Evolutionary conservation across 345 rosid genomes (phyloP), one percentile per base, ranked within the genome.

Genomic region (Salix exigua): DNA sequence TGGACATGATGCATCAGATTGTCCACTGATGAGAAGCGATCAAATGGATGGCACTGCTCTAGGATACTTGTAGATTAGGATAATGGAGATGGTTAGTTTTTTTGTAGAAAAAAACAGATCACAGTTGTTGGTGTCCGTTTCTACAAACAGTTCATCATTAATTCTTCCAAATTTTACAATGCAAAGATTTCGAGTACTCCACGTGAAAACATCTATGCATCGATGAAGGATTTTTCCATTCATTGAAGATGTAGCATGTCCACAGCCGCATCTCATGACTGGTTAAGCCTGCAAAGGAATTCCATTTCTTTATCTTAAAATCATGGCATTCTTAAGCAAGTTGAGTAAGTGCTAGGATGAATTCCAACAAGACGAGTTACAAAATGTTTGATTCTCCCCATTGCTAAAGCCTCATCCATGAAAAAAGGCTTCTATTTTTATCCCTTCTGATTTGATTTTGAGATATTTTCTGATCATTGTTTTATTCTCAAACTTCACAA

Each of bases 1-100:
- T 75, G 89, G 83, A 55, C 88, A 87, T 60, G 90, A 89, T 35
- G 80, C 84, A 6, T 38, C 87, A 18, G 88, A 87, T 37, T 88
- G 88, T 80, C 85, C 87, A 60, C 18, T 82, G 48, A 75, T 85
- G 74, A 76, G 75, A 74, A 81, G 85, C 71, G 84, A 86, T 50
- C 76, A 79, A 77, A 42, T 79, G 83, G 74, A 75, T 70, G 77
- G 70, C 51, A 73, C 75, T 53, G 75, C 68, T 28, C 80, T 77
- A 33, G 83, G 83, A 63, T 85, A 83, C 75, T 13, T 84, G 38
- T 84, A 69, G n/a, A 30, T 37, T 16, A 30, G 23, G 66, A 55
- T 69, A 51, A 10, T 48, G 62, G n/a, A 10, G 28, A 30, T 37
- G 17, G 33, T 76, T 35, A 30, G 58, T 44, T 46, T 44, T 46